Base-by-base conservation (phyloP, 2,329 filamentous ascomycete genomes). In the Xylariaceae sp. region DNA sequence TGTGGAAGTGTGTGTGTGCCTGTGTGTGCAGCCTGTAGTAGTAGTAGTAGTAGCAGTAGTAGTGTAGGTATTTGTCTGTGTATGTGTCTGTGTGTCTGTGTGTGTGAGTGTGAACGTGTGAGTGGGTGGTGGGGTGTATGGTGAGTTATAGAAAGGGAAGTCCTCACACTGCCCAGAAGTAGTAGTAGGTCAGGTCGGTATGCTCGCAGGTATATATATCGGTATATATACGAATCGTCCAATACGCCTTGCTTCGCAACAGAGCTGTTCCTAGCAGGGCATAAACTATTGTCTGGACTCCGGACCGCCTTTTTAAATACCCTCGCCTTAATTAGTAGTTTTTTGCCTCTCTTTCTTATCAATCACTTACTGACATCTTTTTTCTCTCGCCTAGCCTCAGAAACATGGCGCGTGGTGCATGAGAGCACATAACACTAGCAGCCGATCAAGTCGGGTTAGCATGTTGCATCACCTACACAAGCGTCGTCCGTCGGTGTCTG, bases 91-190 rank as follows among this genome's bases (percentile, higher is more conserved):
- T 30, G 23, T 23, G 23, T 23, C 23, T 23, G 23, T n/a, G 74
- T 47, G 13, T 17, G 44, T 47, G 44, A 7, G 11, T 47, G 11
- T 47, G 15, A 18, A 23, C 55, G 77, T 77, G 77, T 77, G 76
- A 77, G 77, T 78, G 76, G 75, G 69, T 61, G 77, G 77, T 78
- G 76, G 75, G 69, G 63, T 66, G 78, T 30, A 30, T 30, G 23
- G 23, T 75, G 77, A 78, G 78, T 75, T 78, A 78, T 78, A 78
- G 66, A 58, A 50, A 60, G 61, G 61, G 53, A 60, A 62, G 61
- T 64, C 58, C 63, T 67, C 62, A 53, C 62, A 53, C 39, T 30
- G 59, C 44, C 11, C 34, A 34, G 48, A 37, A 50, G 23, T 51
- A n/a, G 23, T 50, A 34, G 49, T n/a, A 15, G 13, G 3, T 30